These are phyloP conservation scores for Excoecaria cochinchinensis DNA, from an alignment of 345 rosid species.

Conservation along the genomic window DNA sequence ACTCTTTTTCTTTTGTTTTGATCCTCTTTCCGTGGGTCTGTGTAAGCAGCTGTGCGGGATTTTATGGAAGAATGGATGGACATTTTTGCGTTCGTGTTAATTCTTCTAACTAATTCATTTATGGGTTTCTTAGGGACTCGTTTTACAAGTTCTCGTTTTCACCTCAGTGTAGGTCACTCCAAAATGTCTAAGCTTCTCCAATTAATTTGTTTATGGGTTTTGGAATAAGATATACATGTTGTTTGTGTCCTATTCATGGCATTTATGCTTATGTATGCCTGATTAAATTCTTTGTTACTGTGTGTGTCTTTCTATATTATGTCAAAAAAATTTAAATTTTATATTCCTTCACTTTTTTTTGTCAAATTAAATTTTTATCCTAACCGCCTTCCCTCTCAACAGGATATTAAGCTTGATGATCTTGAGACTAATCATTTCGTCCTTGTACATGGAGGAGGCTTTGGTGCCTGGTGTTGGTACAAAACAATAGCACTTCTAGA, in stretches of 20 bases:
- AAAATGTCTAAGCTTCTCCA: neutral
- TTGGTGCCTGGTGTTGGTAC: slow-evolving; percentile 99
- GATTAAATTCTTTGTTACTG: too few species aligned
- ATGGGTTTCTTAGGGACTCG: neutral
- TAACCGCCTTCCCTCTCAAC: slow-evolving; percentile 18
- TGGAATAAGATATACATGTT: neutral
- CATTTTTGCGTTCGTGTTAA: neutral
- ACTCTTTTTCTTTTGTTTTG: neutral
- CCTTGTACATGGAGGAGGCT: slow-evolving; percentile 96
- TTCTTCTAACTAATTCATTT: neutral
- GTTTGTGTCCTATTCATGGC: neutral
- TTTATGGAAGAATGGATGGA: neutral
- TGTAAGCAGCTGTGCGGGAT: neutral
- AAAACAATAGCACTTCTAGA: slow-evolving; percentile 91
- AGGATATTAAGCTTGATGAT: slow-evolving; percentile 71
- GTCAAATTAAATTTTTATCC: slow-evolving; percentile 9
- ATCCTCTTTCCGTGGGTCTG: neutral
- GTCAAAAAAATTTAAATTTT: neutral
- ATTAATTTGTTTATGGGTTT: neutral
- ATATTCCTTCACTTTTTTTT: neutral
- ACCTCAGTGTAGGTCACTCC: neutral
- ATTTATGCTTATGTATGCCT: neutral
- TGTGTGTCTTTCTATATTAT: neutral
- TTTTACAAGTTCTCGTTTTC: neutral
- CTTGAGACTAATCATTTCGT: slow-evolving; percentile 83